These are phyloP conservation scores for Umbelopsis sp. DNA, from an alignment of 192 early-diverging fungal species.

Conservation along the genomic window DNA sequence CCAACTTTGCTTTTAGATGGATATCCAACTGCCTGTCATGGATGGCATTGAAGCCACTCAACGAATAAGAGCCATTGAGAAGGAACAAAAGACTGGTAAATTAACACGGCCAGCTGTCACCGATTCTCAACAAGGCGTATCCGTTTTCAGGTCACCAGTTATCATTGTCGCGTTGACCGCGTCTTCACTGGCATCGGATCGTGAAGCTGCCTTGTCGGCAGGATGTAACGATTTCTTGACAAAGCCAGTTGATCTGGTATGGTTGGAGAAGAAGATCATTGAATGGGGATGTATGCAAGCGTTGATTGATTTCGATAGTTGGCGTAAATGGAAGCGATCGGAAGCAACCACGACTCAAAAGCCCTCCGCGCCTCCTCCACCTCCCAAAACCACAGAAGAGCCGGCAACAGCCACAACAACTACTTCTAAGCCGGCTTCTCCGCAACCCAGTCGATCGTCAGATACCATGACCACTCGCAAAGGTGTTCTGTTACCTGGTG, in stretches of 20 bases:
- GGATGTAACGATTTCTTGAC: constrained; percentile 93
- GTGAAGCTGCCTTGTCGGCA: constrained; percentile 75
- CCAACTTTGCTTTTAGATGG: constrained; percentile 60
- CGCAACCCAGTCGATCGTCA: background rate
- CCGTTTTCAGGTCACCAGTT: constrained; percentile 63
- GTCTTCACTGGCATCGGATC: constrained; percentile 67
- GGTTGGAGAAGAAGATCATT: constrained; percentile 85
- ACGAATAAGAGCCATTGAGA: constrained; percentile 61
- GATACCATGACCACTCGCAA: background rate
- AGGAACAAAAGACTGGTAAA: constrained; percentile 59
- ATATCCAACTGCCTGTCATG: constrained; percentile 75
- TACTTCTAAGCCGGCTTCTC: background rate
- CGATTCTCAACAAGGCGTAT: constrained; percentile 26
- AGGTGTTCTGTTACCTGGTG: constrained; percentile 19
- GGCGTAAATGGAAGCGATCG: constrained; percentile 56
- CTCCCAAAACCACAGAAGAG: background rate
- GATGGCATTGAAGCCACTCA: constrained; percentile 69
- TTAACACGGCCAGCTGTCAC: constrained; percentile 33
- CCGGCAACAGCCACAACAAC: background rate
- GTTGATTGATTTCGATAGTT: constrained; percentile 82
- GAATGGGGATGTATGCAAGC: constrained; percentile 96
- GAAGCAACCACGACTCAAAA: constrained; percentile 14
- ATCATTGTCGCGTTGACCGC: constrained; percentile 91
- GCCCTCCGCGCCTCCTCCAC: background rate
- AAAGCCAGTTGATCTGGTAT: constrained; percentile 81